Percentiles rank a stretch among this genome's conserved stretches.
These are phyloP conservation scores for Strobilomyces confusus DNA, from an alignment of 768 basidiomycete species.

Conservation along the genomic window DNA sequence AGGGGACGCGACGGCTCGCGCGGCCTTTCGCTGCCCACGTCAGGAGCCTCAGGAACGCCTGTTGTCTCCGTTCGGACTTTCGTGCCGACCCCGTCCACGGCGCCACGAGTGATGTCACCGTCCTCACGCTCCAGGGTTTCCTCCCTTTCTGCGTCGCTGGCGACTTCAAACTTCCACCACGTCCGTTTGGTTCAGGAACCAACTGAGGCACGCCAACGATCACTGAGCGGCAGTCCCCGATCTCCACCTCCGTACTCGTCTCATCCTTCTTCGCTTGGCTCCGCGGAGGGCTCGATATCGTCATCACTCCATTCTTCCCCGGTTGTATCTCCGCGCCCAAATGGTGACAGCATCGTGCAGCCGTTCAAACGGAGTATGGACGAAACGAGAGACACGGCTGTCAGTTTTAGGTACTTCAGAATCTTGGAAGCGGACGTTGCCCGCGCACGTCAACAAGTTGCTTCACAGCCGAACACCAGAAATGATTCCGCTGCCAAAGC, in stretches of 20 bases:
- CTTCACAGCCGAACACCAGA: slow-evolving; percentile 3
- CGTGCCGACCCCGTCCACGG: slow-evolving; percentile 42
- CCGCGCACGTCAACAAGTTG: slow-evolving; percentile 20
- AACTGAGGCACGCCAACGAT: slow-evolving; percentile 12
- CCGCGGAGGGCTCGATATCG: slow-evolving; percentile 21
- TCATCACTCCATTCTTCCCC: slow-evolving; percentile 18
- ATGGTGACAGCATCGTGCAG: slow-evolving; percentile 26
- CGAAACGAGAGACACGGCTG: slow-evolving; percentile 41
- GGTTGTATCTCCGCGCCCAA: slow-evolving; percentile 19
- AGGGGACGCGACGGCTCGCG: slow-evolving; percentile 20
- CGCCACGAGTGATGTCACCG: slow-evolving; percentile 34
- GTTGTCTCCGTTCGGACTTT: slow-evolving; percentile 51
- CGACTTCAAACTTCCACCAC: slow-evolving; percentile 53
- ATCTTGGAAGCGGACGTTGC: slow-evolving; percentile 40
- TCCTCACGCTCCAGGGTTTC: slow-evolving; percentile 45
- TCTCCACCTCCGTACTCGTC: slow-evolving; percentile 37
- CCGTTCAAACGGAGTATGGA: slow-evolving; percentile 47
- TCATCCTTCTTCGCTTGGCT: slow-evolving; percentile 31
- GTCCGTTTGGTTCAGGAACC: slow-evolving; percentile 34
- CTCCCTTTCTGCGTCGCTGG: slow-evolving; percentile 68
- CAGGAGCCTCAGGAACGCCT: slow-evolving; percentile 30
- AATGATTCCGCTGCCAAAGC: slow-evolving; percentile 11
- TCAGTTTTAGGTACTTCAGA: slow-evolving; percentile 45
- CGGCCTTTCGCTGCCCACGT: slow-evolving; percentile 16
- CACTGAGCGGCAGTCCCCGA: slow-evolving; percentile 17